phyloP scores from a whole-genome alignment of 192 early-diverging fungal genomes.

The Coemansia pectinata region DNA sequence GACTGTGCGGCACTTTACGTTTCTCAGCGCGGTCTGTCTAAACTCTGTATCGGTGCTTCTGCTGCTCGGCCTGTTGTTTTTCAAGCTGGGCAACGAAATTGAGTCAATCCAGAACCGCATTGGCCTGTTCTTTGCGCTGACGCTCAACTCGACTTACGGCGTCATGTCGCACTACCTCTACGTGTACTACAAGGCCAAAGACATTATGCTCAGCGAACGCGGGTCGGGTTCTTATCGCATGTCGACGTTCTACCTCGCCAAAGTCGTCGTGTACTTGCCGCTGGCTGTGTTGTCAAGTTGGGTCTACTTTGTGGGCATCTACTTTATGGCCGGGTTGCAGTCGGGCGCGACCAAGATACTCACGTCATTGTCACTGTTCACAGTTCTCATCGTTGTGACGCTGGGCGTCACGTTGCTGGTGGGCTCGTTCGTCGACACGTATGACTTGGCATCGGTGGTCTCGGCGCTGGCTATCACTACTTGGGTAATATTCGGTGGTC shows the following conservation, averaged over 20 bases:
- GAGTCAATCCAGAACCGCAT: constrained; percentile 58
- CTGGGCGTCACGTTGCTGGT: constrained; percentile 47
- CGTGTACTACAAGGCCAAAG: constrained; percentile 55
- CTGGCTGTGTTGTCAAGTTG: constrained; percentile 50
- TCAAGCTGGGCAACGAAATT: constrained; percentile 50
- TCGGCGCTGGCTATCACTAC: constrained; percentile 42
- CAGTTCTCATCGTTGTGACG: constrained; percentile 43
- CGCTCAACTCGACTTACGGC: constrained; percentile 61
- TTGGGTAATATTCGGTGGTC: constrained; percentile 55
- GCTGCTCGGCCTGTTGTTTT: constrained; percentile 60
- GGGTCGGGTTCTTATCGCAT: constrained; percentile 66
- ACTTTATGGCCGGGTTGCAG: constrained; percentile 56
- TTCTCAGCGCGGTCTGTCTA: constrained; percentile 48
- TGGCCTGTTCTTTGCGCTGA: constrained; percentile 53
- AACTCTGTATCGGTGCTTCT: constrained; percentile 53
- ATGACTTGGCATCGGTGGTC: constrained; percentile 49
- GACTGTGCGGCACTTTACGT: constrained; percentile 44
- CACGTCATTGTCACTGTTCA: constrained; percentile 42
- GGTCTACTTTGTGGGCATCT: constrained; percentile 51
- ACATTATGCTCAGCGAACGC: constrained; percentile 65
- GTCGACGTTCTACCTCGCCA: constrained; percentile 63
- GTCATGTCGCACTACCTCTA: constrained; percentile 61
- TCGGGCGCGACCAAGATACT: constrained; percentile 22
- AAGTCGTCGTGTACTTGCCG: constrained; percentile 58
- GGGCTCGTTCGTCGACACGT: constrained; percentile 44